phyloP scores from a whole-genome alignment of 148 eudicot species.

The Persicaria tinctoria region DNA sequence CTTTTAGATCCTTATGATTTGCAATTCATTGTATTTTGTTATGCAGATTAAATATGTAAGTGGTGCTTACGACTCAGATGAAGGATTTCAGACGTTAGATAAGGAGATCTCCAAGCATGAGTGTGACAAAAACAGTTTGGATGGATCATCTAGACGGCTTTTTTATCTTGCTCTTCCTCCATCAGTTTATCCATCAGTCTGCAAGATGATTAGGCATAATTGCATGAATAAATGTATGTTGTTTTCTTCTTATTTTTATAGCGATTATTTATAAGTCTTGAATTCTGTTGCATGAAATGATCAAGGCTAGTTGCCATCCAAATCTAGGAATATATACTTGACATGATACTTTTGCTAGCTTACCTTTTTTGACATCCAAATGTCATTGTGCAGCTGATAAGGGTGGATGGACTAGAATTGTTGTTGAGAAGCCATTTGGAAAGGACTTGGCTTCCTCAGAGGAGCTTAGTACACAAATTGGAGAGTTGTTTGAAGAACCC shows the following conservation, averaged over 20 bases:
- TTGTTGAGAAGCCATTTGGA: constrained; percentile 98
- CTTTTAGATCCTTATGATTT: neutral
- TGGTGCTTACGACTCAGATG: constrained; percentile 73
- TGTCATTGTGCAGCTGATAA: constrained; percentile 55
- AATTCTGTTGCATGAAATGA: neutral
- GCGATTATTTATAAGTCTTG: neutral
- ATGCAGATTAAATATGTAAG: constrained; percentile 79
- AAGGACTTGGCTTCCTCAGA: constrained; percentile 85
- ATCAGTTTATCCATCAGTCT: constrained; percentile 92
- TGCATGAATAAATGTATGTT: constrained; percentile 76
- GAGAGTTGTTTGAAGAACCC: constrained; percentile 82
- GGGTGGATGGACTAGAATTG: constrained; percentile 93
- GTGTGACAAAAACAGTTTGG: constrained; percentile 33
- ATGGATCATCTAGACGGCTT: constrained; percentile 72
- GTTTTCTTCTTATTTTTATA: constrained; percentile 3
- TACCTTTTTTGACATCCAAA: neutral
- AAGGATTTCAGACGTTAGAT: constrained; percentile 75
- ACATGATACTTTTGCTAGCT: neutral
- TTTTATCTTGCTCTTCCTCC: constrained; percentile 99
- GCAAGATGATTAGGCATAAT: constrained; percentile 73
- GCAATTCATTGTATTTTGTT: neutral
- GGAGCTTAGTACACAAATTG: constrained; percentile 82
- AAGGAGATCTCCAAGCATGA: constrained; percentile 62
- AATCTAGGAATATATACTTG: neutral
- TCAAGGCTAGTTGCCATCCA: neutral